Base-by-base conservation (phyloP, 2,329 filamentous ascomycete species). In the Huntiella moniliformis region DNA sequence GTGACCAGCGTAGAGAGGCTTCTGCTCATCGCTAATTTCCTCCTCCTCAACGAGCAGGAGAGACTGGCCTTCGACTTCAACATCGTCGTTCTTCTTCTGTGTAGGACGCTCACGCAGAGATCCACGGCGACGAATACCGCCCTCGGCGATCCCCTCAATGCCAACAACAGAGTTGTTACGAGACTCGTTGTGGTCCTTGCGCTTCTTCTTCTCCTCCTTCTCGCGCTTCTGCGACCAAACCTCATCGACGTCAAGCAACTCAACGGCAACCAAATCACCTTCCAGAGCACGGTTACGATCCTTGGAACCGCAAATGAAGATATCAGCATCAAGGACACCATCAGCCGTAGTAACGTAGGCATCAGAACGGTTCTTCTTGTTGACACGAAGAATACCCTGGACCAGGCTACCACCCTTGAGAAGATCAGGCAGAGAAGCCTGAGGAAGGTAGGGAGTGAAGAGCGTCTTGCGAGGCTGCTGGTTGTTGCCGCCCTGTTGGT, bases 161-260 rank as follows among this genome's bases (percentile, higher is more conserved):
- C 80, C 81, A 56, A 77, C 83, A 53, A 74, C 81, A 51, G 81
- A 81, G 53, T 79, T 79, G 44, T 75, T 76, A 53, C 88, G 79
- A 49, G 84, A 87, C 59, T 96, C 91, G 32, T 86, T 92, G 50
- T 95, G 93, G 58, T 98, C 91, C 70, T 98, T 98, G 61, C 91
- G 83, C 69, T 96, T 98, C 76, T 98, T 98, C 74, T 98, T 98
- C 62, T 98, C 91, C 65, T 98, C 91, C 62, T 98, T 98, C 63
- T 98, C 91, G 47, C 86, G 84, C 71, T 98, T 98, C 68, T 98
- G 91, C 17, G 81, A 77, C 91, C 91, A 98, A 2, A 98, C 91
- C 59, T 98, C 91, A 59, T 96, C 91, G 5, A 98, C 91, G 57
- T 98, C 88, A 44, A 98, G 77, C 40, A 98, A 77, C 64, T 98